Percentiles rank a stretch among this genome's conserved stretches.
Conservation (phyloP, 306 rosid species). For the Glycine soja region DNA sequence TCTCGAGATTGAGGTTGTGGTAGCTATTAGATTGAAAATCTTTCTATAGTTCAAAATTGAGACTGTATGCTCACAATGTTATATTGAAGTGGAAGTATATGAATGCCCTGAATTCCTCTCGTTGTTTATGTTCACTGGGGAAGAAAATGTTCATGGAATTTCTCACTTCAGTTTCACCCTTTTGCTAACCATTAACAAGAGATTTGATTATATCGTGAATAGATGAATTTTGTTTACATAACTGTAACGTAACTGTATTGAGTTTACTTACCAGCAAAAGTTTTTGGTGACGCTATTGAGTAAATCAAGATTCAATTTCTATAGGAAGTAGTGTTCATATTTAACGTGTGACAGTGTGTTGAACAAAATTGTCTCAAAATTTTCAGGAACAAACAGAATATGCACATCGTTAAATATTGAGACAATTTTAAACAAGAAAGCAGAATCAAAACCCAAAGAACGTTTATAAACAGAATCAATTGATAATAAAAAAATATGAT, state of each 20-base stretch:
- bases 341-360: too few relatives aligned
- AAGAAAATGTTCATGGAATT: neutral
- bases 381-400: too few relatives aligned
- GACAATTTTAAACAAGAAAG: too few relatives aligned
- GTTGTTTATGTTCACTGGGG: too few relatives aligned
- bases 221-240: neutral
- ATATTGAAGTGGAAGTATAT: neutral
- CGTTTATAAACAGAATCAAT: too few relatives aligned
- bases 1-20: slow-evolving; percentile 38
- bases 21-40: slow-evolving; percentile 25
- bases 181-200: neutral
- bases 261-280: neutral
- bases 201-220: neutral
- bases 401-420: too few relatives aligned
- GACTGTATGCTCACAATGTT: neutral
- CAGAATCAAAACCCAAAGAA: too few relatives aligned
- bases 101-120: neutral
- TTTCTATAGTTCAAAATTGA: slow-evolving; percentile 19
- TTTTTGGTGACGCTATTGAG: neutral
- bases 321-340: too few relatives aligned
- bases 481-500: too few relatives aligned
- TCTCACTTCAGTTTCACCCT: neutral
- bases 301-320: too few relatives aligned
- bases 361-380: too few relatives aligned
- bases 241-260: neutral